These are phyloP conservation scores for Colletotrichum chrysophilum DNA, from an alignment of 2,329 filamentous ascomycete genomes.

Conservation along the genomic window DNA sequence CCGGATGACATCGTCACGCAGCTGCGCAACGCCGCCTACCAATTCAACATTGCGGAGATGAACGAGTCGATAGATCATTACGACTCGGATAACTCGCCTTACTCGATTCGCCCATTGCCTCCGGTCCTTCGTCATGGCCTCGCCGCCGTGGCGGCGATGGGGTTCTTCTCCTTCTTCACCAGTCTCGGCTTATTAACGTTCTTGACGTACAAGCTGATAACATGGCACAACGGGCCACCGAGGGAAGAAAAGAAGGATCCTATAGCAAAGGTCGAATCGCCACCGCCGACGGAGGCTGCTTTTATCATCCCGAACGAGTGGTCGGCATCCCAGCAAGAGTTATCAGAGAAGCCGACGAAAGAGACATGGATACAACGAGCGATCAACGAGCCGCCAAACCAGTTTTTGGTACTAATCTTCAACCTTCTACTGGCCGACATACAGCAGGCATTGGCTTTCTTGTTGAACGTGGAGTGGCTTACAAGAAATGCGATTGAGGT, in stretches of 20 bases:
- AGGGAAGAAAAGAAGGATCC: slow-evolving; percentile 15
- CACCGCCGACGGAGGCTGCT: slow-evolving; percentile 21
- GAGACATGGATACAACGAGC: slow-evolving; percentile 24
- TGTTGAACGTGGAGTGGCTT: slow-evolving; percentile 67
- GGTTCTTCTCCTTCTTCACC: slow-evolving; percentile 40
- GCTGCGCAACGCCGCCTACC: slow-evolving; percentile 1
- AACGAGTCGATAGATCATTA: slow-evolving; percentile 20
- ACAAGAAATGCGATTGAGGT: slow-evolving; percentile 57
- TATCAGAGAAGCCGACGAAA: neutral
- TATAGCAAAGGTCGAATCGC: neutral
- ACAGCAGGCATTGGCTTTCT: slow-evolving; percentile 68
- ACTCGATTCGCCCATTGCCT: slow-evolving; percentile 38
- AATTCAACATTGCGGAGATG: slow-evolving; percentile 21
- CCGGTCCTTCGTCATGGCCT: slow-evolving; percentile 38
- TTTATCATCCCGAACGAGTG: slow-evolving; percentile 31
- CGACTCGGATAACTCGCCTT: slow-evolving; percentile 31
- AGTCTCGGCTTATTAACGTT: slow-evolving; percentile 35
- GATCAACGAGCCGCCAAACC: slow-evolving; percentile 55
- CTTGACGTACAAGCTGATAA: slow-evolving; percentile 38
- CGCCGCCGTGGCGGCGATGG: slow-evolving; percentile 40
- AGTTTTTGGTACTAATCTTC: slow-evolving; percentile 73
- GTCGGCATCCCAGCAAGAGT: slow-evolving; percentile 23
- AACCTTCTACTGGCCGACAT: slow-evolving; percentile 74
- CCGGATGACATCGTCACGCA: neutral
- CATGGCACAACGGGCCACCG: slow-evolving; percentile 32